These are phyloP conservation scores for Candida montana DNA, from an alignment of 805 yeast species.

Conservation along the genomic window DNA sequence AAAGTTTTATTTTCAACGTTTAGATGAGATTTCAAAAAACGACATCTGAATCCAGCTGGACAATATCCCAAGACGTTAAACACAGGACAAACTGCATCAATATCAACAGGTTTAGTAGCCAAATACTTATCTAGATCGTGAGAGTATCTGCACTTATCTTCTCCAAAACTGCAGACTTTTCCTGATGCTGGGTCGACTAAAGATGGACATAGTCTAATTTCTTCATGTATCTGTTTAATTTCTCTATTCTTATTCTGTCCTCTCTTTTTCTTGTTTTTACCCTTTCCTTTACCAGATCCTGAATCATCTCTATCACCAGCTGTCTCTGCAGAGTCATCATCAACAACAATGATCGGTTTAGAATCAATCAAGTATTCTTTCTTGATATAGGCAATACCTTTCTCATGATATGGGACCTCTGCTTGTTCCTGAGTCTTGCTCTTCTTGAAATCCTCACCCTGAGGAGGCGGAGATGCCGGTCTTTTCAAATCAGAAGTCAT, in stretches of 20 bases:
- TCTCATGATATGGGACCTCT: not conserved
- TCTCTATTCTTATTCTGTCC: slow-evolving; percentile 87
- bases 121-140: slow-evolving; percentile 73
- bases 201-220: slow-evolving; percentile 58
- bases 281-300: slow-evolving; percentile 31
- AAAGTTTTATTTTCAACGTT: slow-evolving; percentile 38
- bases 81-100: slow-evolving; percentile 81
- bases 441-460: slow-evolving; percentile 12
- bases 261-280: slow-evolving; percentile 41
- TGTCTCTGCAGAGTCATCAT: slow-evolving; percentile 45
- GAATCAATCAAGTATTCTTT: slow-evolving; percentile 52
- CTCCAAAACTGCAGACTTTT: slow-evolving; percentile 55
- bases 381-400: slow-evolving; percentile 73
- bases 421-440: slow-evolving; percentile 8
- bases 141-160: slow-evolving; percentile 64
- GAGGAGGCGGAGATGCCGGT: slow-evolving; percentile 15
- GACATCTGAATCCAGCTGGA: slow-evolving; percentile 87
- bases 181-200: slow-evolving; percentile 48
- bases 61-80: slow-evolving; percentile 78
- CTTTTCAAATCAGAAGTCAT: slow-evolving; percentile 15
- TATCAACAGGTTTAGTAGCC: slow-evolving; percentile 60
- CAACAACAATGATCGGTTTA: slow-evolving; percentile 21
- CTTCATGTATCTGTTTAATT: slow-evolving; percentile 61
- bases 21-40: slow-evolving; percentile 79
- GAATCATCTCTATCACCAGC: slow-evolving; percentile 32